Conservation (phyloP, 345 rosid genomes). For the Cardiospermum halicacabum region DNA sequence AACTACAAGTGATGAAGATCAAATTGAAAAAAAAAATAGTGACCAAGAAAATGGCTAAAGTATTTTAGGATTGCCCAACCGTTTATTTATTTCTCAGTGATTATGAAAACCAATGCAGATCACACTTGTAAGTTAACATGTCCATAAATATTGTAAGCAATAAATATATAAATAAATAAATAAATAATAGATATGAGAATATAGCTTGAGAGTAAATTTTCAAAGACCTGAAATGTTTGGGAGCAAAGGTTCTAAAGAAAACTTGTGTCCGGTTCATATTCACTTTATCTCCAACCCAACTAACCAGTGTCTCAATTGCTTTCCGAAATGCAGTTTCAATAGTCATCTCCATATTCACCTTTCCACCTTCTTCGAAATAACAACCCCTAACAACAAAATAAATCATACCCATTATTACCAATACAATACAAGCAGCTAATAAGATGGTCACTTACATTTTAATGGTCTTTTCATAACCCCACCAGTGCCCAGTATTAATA, state of each 20-base stretch:
- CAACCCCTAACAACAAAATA: conserved; percentile 45
- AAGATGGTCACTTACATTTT: conserved; percentile 41
- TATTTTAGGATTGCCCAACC: no score
- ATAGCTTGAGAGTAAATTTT: neutral
- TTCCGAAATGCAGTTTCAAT: conserved; percentile 52
- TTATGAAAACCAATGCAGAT: no score
- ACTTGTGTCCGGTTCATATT: conserved; percentile 52
- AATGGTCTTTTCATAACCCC: conserved; percentile 73
- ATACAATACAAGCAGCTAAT: no score
- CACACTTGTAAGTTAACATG: no score
- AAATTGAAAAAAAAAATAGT: no score
- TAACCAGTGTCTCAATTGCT: conserved; percentile 47
- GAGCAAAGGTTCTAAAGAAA: conserved; percentile 68
- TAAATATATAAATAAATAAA: neutral
- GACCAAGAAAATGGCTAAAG: no score
- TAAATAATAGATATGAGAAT: neutral
- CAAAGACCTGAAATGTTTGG: conserved; percentile 75
- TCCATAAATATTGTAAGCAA: neutral
- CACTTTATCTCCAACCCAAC: conserved; percentile 51
- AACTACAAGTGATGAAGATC: no score
- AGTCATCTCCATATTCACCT: conserved; percentile 56
- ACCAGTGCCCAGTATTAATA: conserved; percentile 93
- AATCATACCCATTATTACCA: no score
- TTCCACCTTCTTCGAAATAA: conserved; percentile 59
- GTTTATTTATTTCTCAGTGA: no score